Evolutionary conservation across 2,329 filamentous ascomycete species (phyloP), one percentile per base, ranked within the genome.

Genomic region (Alternaria triticina): DNA sequence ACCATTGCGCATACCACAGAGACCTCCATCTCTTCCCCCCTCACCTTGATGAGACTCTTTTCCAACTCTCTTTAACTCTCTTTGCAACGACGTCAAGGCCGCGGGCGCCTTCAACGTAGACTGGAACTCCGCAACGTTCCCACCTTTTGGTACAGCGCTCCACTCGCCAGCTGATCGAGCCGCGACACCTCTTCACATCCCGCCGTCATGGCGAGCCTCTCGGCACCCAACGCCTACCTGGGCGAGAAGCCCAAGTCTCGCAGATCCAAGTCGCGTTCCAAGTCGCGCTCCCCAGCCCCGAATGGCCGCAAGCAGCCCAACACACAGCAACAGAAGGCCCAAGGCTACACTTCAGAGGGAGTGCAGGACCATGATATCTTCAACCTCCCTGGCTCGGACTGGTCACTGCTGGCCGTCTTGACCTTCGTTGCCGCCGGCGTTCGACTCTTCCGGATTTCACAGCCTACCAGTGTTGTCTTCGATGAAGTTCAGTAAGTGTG

Each of bases 401-500:
- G 96, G 83, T 88, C 92, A 81, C 81, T 93, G 66, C 86, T 96
- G 79, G 83, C 88, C 20, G 82, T 86, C 54, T 82, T 98, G 70
- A 97, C 93, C 55, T 70, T 94, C 17, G 74, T 97, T 67, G 92
- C 92, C 54, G 86, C 91, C 59, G 83, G 90, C 69, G 93, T 99
- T 70, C 92, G 96, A 69, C 83, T 98, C 68, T 99, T 97, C 85
- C 90, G 93, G 77, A 97, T 99, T 83, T 97, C 96, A 80, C 93
- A 97, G 80, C 96, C 96, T 60, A 91, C 89, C 76, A 97, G 94
- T 75, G 96, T 99, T 65, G 96, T 99, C 71, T 99, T 99, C 80
- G 96, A 99, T 81, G 96, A 99, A 85, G 96, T 99, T 80, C 96
- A 99, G 94, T 97, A 88, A 80, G 93, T 89, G 51, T n/a, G 62